Base-by-base conservation (phyloP, 1,284 basidiomycete species). In the Cronartium quercuum region DNA sequence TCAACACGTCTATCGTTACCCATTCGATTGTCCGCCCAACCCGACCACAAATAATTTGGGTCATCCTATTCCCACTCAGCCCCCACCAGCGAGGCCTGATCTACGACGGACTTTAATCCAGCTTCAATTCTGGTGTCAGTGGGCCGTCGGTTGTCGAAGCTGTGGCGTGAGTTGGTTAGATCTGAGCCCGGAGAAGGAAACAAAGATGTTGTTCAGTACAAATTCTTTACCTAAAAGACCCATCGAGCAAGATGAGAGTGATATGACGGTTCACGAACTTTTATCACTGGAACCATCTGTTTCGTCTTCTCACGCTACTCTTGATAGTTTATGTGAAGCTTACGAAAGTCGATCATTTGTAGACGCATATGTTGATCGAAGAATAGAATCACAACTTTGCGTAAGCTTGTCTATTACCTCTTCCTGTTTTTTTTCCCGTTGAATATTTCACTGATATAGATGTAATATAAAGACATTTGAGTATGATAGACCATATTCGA, bases 31-130 rank as follows among this genome's bases (percentile, higher is more conserved):
- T 12, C 12, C n/a, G 44, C 44, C 44, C 12, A 51, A 51, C 12
- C 44, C 44, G 44, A 51, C n/a, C 44, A n/a, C 12, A 51, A 12
- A 12, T 12, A n/a, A 12, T n/a, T 51, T 38, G 44, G 15, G 38
- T 42, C 82, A 84, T 71, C 83, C 84, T 29, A 80, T 81, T 34
- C 82, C 82, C 61, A 79, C 80, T 74, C 82, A 84, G 78, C 79
- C 79, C 12, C 65, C 29, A 21, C 76, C 83, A 41, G 80, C 82
- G 40, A 77, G 78, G 55, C 82, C 84, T 75, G 90, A 91, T 82
- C 82, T 91, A 34, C 83, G 90, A 66, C 84, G 84, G 75, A 83
- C 86, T 10, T 85, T 91, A 69, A 84, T 84, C 75, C 82, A 85
- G 77, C 82, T 90, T 66, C 87, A 91, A 82, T 83, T 89, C 77